phyloP scores from a whole-genome alignment of 306 rosid species.

The Castanea sativa region DNA sequence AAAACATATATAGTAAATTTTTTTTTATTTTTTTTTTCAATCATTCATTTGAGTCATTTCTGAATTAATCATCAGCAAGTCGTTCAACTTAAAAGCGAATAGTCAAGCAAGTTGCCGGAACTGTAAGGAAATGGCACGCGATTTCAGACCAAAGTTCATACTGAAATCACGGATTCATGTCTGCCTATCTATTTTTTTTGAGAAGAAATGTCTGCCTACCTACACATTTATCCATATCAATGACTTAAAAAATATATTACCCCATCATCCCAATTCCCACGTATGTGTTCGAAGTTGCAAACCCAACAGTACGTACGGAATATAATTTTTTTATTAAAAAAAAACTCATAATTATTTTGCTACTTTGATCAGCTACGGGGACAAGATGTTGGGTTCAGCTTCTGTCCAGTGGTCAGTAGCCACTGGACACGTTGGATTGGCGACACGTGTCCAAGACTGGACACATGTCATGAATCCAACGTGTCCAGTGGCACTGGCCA shows the following conservation, averaged over 20 bases:
- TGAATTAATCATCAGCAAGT: no score
- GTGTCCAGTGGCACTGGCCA: no score
- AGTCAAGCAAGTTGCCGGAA: neutral
- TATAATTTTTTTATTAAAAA: neutral
- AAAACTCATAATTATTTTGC: neutral
- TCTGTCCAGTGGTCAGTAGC: no score
- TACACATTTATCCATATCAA: neutral
- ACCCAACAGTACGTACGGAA: neutral
- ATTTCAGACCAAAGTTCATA: neutral
- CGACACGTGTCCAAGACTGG: no score
- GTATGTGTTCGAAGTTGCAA: neutral
- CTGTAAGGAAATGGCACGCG: neutral
- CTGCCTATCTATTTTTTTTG: neutral
- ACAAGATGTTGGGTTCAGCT: no score
- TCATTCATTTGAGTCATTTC: no score
- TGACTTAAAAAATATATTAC: neutral
- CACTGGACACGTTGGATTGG: no score
- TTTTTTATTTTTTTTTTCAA: no score
- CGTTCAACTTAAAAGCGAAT: neutral
- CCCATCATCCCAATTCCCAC: no score
- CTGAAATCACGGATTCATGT: slow-evolving; percentile 11
- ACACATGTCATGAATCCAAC: no score
- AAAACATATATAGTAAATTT: no score
- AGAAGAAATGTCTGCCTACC: no score
- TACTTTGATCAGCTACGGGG: neutral